A percentile compares a stretch with the other conserved stretches of the same genome.
These are phyloP conservation scores for Gracilaria gracilis DNA, from an alignment of 23 red algal genomes.

Conservation along the genomic window DNA sequence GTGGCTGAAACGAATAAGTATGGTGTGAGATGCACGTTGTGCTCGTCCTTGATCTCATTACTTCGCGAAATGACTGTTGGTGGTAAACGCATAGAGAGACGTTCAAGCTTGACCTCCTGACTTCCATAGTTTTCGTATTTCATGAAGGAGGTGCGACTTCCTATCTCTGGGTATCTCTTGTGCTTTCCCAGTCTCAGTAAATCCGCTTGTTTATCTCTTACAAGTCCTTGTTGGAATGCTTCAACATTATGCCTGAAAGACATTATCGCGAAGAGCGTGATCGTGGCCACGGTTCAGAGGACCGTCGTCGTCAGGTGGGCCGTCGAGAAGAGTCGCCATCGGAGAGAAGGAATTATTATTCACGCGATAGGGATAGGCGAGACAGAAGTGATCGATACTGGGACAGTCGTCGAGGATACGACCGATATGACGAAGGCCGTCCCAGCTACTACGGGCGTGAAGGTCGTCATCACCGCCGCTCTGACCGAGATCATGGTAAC, in stretches of 20 bases:
- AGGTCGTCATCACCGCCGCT: neutral
- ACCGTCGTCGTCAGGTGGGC: neutral
- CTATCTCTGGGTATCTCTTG: neutral
- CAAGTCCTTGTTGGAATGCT: neutral
- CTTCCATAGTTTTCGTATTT: neutral
- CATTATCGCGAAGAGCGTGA: neutral
- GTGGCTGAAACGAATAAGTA: neutral
- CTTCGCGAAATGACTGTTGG: neutral
- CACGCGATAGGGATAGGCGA: neutral
- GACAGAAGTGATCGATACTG: neutral
- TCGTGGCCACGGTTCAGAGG: constrained; percentile 1
- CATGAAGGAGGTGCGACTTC: neutral
- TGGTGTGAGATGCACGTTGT: neutral
- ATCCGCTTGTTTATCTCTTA: neutral
- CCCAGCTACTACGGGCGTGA: neutral
- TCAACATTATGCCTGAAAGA: neutral
- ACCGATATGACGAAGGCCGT: constrained; percentile 3
- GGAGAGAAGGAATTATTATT: neutral
- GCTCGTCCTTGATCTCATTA: neutral
- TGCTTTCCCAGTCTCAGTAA: neutral
- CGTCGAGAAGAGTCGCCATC: neutral
- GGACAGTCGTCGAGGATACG: neutral
- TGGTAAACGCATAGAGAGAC: neutral
- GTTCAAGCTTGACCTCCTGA: neutral
- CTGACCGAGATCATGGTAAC: neutral